A percentile compares a stretch with the other conserved stretches of the same genome.
phyloP scores from a whole-genome alignment of 805 yeast genomes.

The Schwanniomyces vanrijiae region DNA sequence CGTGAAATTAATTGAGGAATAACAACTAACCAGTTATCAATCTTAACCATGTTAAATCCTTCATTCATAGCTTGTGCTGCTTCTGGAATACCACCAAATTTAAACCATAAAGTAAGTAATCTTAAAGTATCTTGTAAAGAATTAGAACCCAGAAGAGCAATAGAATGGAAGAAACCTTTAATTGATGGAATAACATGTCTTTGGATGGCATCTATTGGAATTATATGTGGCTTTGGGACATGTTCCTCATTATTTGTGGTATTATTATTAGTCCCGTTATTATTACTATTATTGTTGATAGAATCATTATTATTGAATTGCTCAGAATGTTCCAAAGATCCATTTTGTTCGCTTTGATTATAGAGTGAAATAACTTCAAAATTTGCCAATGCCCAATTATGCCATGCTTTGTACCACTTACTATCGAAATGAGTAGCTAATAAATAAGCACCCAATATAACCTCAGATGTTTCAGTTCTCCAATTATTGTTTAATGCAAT shows the following conservation, averaged over 20 bases:
- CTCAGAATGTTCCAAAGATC: constrained; percentile 30
- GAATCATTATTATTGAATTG: constrained; percentile 9
- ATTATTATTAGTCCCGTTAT: constrained; percentile 8
- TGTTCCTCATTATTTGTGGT: constrained; percentile 17
- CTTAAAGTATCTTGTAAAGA: constrained; percentile 92
- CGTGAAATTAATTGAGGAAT: constrained; percentile 94
- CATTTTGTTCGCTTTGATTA: constrained; percentile 27
- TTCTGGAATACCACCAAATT: constrained; percentile 90
- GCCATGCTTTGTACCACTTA: constrained; percentile 99
- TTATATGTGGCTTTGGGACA: constrained; percentile 14
- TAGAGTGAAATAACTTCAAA: constrained; percentile 85
- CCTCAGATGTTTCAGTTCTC: constrained; percentile 75
- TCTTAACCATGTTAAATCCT: constrained; percentile 84
- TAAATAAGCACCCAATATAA: constrained; percentile 86
- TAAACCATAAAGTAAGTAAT: constrained; percentile 90
- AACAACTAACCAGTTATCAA: constrained; percentile 94
- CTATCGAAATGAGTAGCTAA: constrained; percentile 93
- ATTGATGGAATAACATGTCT: constrained; percentile 95
- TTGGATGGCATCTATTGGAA: constrained; percentile 60
- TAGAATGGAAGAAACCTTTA: constrained; percentile 92
- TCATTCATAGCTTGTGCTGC: constrained; percentile 88
- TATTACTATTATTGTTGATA: neutral
- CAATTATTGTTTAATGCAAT: constrained; percentile 76
- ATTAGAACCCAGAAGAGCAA: constrained; percentile 79
- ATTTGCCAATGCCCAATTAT: constrained; percentile 98